Percentiles rank a stretch among this genome's conserved stretches.
Conservation (phyloP, 2,329 filamentous ascomycete species). For the Ascosphaera aggregata region DNA sequence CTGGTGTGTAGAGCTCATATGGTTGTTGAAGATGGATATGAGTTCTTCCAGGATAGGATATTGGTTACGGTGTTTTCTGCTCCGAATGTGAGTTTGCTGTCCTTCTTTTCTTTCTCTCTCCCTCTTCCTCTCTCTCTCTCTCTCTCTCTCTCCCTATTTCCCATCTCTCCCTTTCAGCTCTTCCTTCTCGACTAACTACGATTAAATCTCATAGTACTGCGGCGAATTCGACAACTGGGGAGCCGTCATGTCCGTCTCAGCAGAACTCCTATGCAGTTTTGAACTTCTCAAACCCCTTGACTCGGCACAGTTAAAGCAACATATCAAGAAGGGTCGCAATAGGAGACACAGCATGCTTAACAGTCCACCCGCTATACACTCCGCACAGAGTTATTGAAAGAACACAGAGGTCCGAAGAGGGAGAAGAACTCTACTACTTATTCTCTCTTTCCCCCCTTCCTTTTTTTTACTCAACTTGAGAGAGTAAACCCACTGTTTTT, state of each 20-base stretch:
- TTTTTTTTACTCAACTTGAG: too few relatives aligned
- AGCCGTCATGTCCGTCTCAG: slow-evolving; percentile 93
- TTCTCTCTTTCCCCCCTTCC: too few relatives aligned
- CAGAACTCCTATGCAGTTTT: slow-evolving; percentile 85
- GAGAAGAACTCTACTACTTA: too few relatives aligned
- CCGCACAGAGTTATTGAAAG: slow-evolving; percentile 1
- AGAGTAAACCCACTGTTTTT: too few relatives aligned
- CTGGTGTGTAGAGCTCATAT: slow-evolving; percentile 93
- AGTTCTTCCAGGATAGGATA: slow-evolving; percentile 91
- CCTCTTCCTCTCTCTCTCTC: background rate
- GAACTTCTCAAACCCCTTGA: slow-evolving; percentile 91
- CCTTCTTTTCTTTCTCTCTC: background rate
- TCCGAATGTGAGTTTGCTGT: slow-evolving; percentile 53
- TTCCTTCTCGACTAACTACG: background rate
- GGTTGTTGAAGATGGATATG: slow-evolving; percentile 98
- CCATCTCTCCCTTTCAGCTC: slow-evolving; percentile 1
- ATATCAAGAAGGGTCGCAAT: slow-evolving; percentile 95
- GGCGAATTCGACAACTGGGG: slow-evolving; percentile 99
- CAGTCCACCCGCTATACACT: slow-evolving; percentile 33
- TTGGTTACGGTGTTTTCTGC: slow-evolving; percentile 94
- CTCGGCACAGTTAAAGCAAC: slow-evolving; percentile 86
- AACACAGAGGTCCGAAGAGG: too few relatives aligned
- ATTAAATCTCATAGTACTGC: slow-evolving; percentile 43
- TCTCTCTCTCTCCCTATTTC: slow-evolving; percentile 8
- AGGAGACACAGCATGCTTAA: slow-evolving; percentile 89